A percentile compares a stretch with the other conserved stretches of the same genome.
Conservation (phyloP, 192 early-diverging fungal genomes). For the Entomortierella lignicola region DNA sequence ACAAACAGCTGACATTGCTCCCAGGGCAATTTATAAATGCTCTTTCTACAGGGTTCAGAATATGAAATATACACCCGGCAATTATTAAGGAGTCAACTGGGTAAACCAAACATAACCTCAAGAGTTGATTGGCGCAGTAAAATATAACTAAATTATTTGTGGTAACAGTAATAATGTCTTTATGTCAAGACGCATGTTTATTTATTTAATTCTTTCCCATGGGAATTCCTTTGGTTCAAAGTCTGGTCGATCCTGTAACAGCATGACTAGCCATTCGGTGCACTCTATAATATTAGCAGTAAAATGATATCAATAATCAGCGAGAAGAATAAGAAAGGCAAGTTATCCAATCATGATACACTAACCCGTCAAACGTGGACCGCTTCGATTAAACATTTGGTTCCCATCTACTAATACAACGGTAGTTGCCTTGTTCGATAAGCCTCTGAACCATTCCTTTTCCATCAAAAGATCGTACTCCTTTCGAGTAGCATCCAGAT, state of each 20-base stretch:
- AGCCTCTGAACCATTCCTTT: constrained; percentile 51
- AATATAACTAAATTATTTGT: no score
- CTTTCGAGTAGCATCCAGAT: constrained; percentile 56
- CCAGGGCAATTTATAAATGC: no score
- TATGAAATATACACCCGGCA: no score
- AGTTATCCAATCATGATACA: constrained; percentile 49
- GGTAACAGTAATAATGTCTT: no score
- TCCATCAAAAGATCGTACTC: constrained; percentile 47
- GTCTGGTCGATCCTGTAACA: constrained; percentile 56
- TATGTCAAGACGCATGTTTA: neutral
- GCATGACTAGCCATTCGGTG: constrained; percentile 58
- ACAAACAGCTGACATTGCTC: no score
- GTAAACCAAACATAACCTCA: no score
- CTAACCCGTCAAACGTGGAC: constrained; percentile 52
- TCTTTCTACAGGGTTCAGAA: no score
- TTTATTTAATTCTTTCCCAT: constrained; percentile 53
- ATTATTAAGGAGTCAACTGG: no score
- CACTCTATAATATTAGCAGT: constrained; percentile 1
- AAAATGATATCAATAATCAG: constrained; percentile 13
- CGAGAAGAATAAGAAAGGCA: constrained; percentile 34
- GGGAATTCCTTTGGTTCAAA: constrained; percentile 60
- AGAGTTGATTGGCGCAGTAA: no score
- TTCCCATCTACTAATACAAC: constrained; percentile 64
- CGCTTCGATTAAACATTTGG: constrained; percentile 68
- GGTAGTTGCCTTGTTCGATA: constrained; percentile 40